A percentile compares a stretch with the other conserved stretches of the same genome.
These are phyloP conservation scores for Paraphoma chrysanthemicola DNA, from an alignment of 2,329 filamentous ascomycete genomes.

Conservation along the genomic window DNA sequence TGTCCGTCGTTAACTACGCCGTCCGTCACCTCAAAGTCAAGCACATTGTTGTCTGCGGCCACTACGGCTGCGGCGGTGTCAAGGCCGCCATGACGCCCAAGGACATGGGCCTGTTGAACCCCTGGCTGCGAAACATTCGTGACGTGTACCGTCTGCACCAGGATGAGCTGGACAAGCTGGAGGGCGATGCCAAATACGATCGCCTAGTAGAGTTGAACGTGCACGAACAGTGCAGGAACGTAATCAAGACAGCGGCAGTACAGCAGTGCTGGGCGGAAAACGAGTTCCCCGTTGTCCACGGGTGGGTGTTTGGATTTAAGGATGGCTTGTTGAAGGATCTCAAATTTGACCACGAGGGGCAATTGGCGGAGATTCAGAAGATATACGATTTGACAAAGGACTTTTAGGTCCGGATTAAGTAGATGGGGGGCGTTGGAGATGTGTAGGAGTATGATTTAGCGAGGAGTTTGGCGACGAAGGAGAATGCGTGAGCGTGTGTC, in stretches of 20 bases:
- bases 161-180: conserved; percentile 66
- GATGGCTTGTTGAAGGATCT: conserved; percentile 72
- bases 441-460: conserved; percentile 6
- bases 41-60: conserved; percentile 74
- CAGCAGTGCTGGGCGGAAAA: conserved; percentile 68
- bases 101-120: conserved; percentile 74
- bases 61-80: conserved; percentile 73
- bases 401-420: conserved; percentile 1
- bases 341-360: conserved; percentile 66
- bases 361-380: conserved; percentile 67
- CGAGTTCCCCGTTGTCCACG: conserved; percentile 73
- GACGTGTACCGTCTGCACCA: conserved; percentile 77
- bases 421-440: conserved; percentile 1
- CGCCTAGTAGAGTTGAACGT: conserved; percentile 48
- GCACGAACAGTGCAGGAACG: conserved; percentile 46
- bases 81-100: conserved; percentile 68
- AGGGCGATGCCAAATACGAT: conserved; percentile 40
- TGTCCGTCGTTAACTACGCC: conserved; percentile 51
- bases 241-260: conserved; percentile 58
- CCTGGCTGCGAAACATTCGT: conserved; percentile 76
- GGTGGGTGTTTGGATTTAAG: conserved; percentile 75
- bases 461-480: conserved; percentile 7
- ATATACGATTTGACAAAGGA: conserved; percentile 61
- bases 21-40: conserved; percentile 60
- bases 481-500: too few species aligned